Evolutionary conservation across 495 filamentous ascomycete species (phyloP).

Genomic region (Poronia punctata): DNA sequence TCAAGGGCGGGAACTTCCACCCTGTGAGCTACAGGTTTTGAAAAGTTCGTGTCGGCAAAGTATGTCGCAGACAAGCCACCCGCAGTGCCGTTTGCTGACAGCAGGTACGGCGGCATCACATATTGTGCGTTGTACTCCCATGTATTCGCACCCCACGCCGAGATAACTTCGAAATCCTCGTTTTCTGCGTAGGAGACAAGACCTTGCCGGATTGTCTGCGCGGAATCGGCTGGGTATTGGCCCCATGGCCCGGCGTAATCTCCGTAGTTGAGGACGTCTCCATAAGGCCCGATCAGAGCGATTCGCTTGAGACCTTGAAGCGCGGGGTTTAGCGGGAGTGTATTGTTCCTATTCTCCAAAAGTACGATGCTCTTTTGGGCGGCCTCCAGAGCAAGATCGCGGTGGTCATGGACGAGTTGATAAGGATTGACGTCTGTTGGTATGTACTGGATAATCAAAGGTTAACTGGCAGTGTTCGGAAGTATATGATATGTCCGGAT

Average conservation of each 20-base stretch:
- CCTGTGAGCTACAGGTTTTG: constrained; percentile 19
- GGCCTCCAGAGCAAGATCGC: constrained; percentile 28
- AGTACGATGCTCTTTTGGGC: constrained; percentile 32
- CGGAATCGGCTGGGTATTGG: constrained; percentile 29
- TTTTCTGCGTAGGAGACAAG: constrained; percentile 24
- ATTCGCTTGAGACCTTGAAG: constrained; percentile 26
- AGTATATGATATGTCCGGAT: too few relatives aligned
- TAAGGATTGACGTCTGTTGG: constrained; percentile 23
- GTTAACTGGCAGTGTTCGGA: too few relatives aligned
- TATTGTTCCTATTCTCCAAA: constrained; percentile 33
- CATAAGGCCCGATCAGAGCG: constrained; percentile 36
- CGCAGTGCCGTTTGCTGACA: constrained; percentile 25
- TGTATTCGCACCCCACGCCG: constrained; percentile 36
- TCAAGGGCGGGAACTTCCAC: constrained; percentile 32
- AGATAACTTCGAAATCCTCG: constrained; percentile 24
- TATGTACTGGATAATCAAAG: too few relatives aligned
- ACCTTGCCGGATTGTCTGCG: constrained; percentile 34
- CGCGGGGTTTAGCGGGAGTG: constrained; percentile 24
- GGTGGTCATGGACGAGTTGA: constrained; percentile 24
- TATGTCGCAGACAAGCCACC: constrained; percentile 35
- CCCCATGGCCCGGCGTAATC: constrained; percentile 36
- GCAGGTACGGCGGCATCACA: constrained; percentile 32
- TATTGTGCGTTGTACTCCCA: constrained; percentile 39
- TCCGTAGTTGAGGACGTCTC: constrained; percentile 37
- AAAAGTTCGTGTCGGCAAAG: constrained; percentile 32